Base-by-base conservation (phyloP, 768 basidiomycete genomes). In the Mycena sanguinolenta region DNA sequence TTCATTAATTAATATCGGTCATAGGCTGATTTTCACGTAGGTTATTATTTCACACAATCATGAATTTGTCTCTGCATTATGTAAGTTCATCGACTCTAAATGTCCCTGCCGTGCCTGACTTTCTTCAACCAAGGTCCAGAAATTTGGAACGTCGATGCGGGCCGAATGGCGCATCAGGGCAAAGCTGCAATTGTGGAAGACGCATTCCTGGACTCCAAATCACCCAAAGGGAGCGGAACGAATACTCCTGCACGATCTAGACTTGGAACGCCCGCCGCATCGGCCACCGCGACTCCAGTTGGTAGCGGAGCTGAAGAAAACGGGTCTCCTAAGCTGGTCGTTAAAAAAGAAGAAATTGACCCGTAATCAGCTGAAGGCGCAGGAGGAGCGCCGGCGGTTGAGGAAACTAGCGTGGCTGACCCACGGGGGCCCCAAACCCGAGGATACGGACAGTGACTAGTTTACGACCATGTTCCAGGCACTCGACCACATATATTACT, bases 41-140 rank as follows among this genome's bases (percentile, higher is more conserved):
- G 91, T 96, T 77, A 98, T 98, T 84, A 98, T 98, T 79, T 98
- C 96, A 36, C 97, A 98, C 85, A 97, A 97, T 82, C 85, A 91
- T 74, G 95, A 96, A 84, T 96, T 95, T 73, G 92, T 96, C 17
- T 84, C 88, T 39, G 91, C 94, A 16, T 84, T 96, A 59, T 95
- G 94, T 95, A 78, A 78, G 92, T 86, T 62, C 62, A n/a, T 28
- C 28, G 64, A 53, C 65, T 68, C 64, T 64, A 25, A 46, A 28
- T 57, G 50, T 13, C 46, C 52, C 72, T 14, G 17, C 8, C 49
- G 32, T 59, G 63, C 64, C 68, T 60, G 39, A 60, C 74, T 75
- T 65, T 68, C 59, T 62, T 12, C 49, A 46, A 54, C 32, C 58
- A 65, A 94, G 94, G 93, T 77, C 91, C 94, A 54, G 96, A 98